Percentiles rank a stretch among this genome's conserved stretches.
phyloP scores from a whole-genome alignment of 208 protist genomes.

The Tritrichomonas foetus region DNA sequence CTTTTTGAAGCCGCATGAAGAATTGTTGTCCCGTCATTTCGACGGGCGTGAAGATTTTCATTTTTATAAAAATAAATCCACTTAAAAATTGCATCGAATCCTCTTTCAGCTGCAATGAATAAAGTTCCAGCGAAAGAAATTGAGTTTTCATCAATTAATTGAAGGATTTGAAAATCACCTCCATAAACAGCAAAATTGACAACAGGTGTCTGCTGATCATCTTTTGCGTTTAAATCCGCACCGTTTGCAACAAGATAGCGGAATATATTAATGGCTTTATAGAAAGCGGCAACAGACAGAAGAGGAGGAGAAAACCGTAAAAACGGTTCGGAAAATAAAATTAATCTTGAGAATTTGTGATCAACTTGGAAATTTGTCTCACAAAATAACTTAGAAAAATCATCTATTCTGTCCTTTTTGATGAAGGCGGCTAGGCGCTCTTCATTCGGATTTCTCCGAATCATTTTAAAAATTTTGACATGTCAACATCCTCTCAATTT shows the following conservation, averaged over 20 bases:
- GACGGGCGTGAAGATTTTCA: neutral
- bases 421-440: too few relatives aligned
- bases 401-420: too few relatives aligned
- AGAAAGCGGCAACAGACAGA: neutral
- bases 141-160: neutral
- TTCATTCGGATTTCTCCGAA: too few relatives aligned
- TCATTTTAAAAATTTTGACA: too few relatives aligned
- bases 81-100: neutral
- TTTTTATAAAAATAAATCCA: neutral
- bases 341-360: neutral
- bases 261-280: neutral
- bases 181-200: neutral
- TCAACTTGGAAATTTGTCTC: neutral
- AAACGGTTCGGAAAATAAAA: neutral
- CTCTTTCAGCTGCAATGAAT: neutral
- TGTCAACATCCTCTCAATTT: too few relatives aligned
- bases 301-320: neutral
- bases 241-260: neutral
- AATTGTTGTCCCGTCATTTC: neutral
- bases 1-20: neutral
- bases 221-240: neutral
- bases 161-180: neutral
- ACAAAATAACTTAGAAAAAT: too few relatives aligned
- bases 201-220: neutral
- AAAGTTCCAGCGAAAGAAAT: neutral